Evolutionary conservation across 228 moss, liverwort and hornwort genomes (phyloP), one percentile per base, ranked within the genome.

Genomic region (Sphagnum fallax): DNA sequence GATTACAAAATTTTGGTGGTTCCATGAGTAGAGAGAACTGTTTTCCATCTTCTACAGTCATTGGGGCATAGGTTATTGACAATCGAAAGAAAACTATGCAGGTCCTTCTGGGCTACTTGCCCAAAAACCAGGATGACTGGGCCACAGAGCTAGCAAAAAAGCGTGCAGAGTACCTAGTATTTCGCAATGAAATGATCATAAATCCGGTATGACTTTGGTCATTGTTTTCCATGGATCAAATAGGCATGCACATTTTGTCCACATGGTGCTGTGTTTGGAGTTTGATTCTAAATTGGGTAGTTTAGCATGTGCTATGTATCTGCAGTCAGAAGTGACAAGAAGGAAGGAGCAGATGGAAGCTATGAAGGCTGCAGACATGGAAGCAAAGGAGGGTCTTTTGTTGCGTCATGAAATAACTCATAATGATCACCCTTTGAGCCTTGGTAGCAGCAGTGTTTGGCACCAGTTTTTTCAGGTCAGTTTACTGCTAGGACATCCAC

Each of bases 371-470:
- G 87, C 91, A 72, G 82, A 87, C 74, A 77, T 89, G 76, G 89
- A 87, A 70, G 86, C 81, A 73, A 75, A 77, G 71, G 84, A 78
- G 75, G 96, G 96, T 6, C 86, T 84, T 68, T 74, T 96, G 52
- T 76, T 81, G 73, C 87, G 92, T 69, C 88, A 93, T 67, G 91
- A 93, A 60, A 93, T 93, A 50, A 91, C 96, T 66, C 89, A 87
- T 52, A 93, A 96, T 69, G 96, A 96, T 77, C 96, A 96, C 71
- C 93, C 91, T 61, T 77, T 96, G 50, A 96, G 93, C 75, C 89
- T 96, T 71, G 91, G 92, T 52, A 87, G 84, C 72, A 80, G 82
- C 65, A 96, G 96, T 75, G 91, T 92, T 65, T 96, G 96, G 93
- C 91, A 96, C 68, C 92, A 92, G 75, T 93, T 84, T 78, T 96